Evolutionary conservation across 202 grass and related monocot genomes (phyloP), one percentile per base, ranked within the genome.

Genomic region (Zoysia matrella): DNA sequence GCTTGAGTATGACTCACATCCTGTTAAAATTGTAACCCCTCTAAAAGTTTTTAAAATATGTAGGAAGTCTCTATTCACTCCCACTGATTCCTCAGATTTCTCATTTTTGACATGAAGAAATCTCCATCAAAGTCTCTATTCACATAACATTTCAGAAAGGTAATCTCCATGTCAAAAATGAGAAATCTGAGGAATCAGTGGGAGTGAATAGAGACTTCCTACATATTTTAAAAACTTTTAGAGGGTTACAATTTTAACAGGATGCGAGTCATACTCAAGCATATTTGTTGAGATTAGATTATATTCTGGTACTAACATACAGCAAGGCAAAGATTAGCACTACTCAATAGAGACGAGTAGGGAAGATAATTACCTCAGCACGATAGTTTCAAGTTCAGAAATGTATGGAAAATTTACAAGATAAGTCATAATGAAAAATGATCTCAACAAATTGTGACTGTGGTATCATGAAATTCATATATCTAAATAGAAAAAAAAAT

Each of bases 371-470:
- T 58, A 60, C 16, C 45, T 60, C 15, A 3, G 14, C 30, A 39
- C 7, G 46, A 44, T 12, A 69, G 12, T 57, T 88, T 80, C 58
- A 50, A 63, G 48, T 75, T 75, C n/a, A 75, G 7, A 81, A 77
- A 55, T 52, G 30, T 43, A 49, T 39, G 13, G 12, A 51, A 30
- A 3, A 47, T 8, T 42, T 60, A 49, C 39, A 62, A 60, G 8
- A 41, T 80, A 80, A 84, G 62, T 50, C 60, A 75, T 55, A 50
- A 1, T 15, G 45, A 66, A 64, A 12, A 46, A 52, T 9, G 39
- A n/a, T 30, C 65, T 52, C 16, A 41, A 50, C 30, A 48, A 85
- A 72, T 40, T 12, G 46, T 53, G 11, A 78, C 41, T 45, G 8
- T 16, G 55, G 4, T 66, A n/a, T 22, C 58, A 85, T 42, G 8